Conservation (phyloP, 768 basidiomycete genomes). For the Postia placenta region DNA sequence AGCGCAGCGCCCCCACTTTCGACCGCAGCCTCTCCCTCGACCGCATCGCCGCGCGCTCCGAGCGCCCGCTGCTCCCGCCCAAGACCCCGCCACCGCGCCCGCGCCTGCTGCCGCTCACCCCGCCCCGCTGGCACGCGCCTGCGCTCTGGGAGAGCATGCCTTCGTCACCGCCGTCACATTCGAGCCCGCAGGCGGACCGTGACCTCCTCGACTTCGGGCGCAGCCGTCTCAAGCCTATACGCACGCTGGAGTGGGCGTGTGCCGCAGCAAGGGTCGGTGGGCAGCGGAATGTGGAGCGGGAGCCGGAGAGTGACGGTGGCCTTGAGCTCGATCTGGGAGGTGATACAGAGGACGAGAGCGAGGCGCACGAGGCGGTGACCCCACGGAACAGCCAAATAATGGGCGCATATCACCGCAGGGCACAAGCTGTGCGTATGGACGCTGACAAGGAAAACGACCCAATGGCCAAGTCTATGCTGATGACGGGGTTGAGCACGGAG, state of each 20-base stretch:
- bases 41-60: slow-evolving; percentile 26
- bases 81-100: slow-evolving; percentile 15
- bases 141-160: slow-evolving; percentile 27
- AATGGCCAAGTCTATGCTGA: too few species aligned
- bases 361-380: slow-evolving; percentile 59
- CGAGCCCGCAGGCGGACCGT: slow-evolving; percentile 11
- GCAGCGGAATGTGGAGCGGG: slow-evolving; percentile 4
- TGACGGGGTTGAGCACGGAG: not conserved
- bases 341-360: slow-evolving; percentile 48
- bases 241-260: slow-evolving; percentile 34
- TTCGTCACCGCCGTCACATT: slow-evolving; percentile 20
- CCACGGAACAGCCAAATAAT: slow-evolving; percentile 32
- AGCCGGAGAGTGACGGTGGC: slow-evolving; percentile 3
- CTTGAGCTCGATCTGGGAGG: slow-evolving; percentile 29
- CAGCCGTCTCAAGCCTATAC: slow-evolving; percentile 8
- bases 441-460: slow-evolving; percentile 8
- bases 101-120: slow-evolving; percentile 8
- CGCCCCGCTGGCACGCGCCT: slow-evolving; percentile 13
- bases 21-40: slow-evolving; percentile 30
- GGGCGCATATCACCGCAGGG: slow-evolving; percentile 2
- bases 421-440: not conserved
- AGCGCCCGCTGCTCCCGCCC: slow-evolving; percentile 22
- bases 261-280: slow-evolving; percentile 24
- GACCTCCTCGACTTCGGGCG: slow-evolving; percentile 23
- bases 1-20: too few species aligned